Percentiles rank a stretch among this genome's conserved stretches.
Evolutionary conservation across 2,329 filamentous ascomycete species (phyloP).

Genomic region (Trichophyton equinum): DNA sequence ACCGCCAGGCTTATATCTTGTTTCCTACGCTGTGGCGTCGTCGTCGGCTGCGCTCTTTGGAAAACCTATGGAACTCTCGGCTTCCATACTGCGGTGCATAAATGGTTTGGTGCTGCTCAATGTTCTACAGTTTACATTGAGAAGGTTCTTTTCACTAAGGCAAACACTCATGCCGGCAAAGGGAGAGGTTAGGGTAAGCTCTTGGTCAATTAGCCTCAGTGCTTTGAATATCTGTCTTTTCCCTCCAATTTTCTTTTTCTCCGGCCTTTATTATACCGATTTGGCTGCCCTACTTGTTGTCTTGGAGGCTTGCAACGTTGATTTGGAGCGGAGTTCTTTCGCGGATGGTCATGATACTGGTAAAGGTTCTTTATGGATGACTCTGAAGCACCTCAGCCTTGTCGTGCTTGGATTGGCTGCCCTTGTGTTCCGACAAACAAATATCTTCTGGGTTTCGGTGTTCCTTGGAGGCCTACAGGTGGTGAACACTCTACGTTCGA

Average conservation of each 20-base stretch:
- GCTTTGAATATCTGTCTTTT: conserved; percentile 74
- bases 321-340: conserved; percentile 24
- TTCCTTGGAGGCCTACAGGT: conserved; percentile 36
- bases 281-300: conserved; percentile 68
- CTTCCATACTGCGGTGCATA: conserved; percentile 26
- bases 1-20: conserved; percentile 65
- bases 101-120: conserved; percentile 27
- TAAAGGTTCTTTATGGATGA: neutral
- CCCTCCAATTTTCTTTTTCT: conserved; percentile 91
- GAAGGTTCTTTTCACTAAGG: conserved; percentile 39
- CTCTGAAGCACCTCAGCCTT: conserved; percentile 25
- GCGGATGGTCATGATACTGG: conserved; percentile 5
- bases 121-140: conserved; percentile 39
- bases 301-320: conserved; percentile 51
- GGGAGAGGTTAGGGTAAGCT: neutral
- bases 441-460: conserved; percentile 78
- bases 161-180: conserved; percentile 17
- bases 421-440: conserved; percentile 79
- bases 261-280: conserved; percentile 89
- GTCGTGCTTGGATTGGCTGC: conserved; percentile 51
- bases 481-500: conserved; percentile 24
- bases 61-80: conserved; percentile 23
- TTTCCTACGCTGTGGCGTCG: conserved; percentile 36
- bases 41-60: conserved; percentile 16
- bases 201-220: conserved; percentile 16